phyloP scores from a whole-genome alignment of 2,329 filamentous ascomycete species.

The Colletotrichum karsti region DNA sequence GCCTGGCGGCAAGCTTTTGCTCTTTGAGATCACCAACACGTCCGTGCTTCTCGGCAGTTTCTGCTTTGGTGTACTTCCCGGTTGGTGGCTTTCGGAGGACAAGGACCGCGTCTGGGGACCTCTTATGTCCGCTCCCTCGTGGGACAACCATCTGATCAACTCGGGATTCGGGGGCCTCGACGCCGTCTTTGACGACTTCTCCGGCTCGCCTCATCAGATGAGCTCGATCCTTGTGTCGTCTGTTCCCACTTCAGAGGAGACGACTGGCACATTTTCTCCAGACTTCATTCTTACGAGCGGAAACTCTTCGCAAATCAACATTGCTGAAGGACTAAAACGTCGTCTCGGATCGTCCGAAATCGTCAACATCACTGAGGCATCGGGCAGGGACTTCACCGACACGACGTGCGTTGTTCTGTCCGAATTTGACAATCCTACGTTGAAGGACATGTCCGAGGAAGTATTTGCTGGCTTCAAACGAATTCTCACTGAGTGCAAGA shows the following conservation, averaged over 20 bases:
- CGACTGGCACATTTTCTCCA: background rate
- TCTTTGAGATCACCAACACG: conserved; percentile 38
- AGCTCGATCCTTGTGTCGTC: conserved; percentile 33
- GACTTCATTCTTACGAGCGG: background rate
- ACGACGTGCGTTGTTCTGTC: conserved; percentile 33
- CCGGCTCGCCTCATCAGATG: conserved; percentile 24
- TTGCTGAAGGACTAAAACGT: background rate
- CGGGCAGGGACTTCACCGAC: conserved; percentile 12
- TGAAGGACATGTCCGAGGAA: conserved; percentile 30
- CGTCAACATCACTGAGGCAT: background rate
- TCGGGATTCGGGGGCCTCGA: conserved; percentile 34
- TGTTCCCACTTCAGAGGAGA: conserved; percentile 7
- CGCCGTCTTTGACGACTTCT: conserved; percentile 34
- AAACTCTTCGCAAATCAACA: background rate
- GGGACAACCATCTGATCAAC: conserved; percentile 30
- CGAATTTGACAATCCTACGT: conserved; percentile 31
- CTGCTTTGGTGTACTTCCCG: conserved; percentile 39
- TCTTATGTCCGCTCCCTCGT: conserved; percentile 33
- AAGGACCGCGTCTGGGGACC: conserved; percentile 34
- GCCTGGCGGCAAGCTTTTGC: conserved; percentile 40
- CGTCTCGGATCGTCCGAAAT: background rate
- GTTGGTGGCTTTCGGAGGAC: conserved; percentile 42
- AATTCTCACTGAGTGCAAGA: conserved; percentile 30
- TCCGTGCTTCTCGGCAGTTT: conserved; percentile 28
- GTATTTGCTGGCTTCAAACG: conserved; percentile 31